Conservation (phyloP, 345 rosid genomes). For the Hypericum androsaemum region DNA sequence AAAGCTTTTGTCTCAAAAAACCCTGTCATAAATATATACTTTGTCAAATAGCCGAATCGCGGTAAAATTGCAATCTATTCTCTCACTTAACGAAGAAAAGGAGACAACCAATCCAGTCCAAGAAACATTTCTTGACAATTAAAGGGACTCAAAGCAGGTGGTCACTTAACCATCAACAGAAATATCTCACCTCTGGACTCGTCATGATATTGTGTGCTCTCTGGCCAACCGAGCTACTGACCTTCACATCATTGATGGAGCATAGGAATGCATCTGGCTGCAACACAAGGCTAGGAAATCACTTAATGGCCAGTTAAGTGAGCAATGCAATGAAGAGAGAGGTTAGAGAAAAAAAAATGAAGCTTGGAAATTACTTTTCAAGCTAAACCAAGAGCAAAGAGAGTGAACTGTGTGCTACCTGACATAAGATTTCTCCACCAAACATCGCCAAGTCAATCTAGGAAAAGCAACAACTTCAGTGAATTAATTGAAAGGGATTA, state of each 20-base stretch:
- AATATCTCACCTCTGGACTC: slow-evolving; percentile 62
- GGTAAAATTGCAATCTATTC: slow-evolving; percentile 2
- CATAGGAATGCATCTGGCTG: slow-evolving; percentile 99
- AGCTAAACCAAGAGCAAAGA: slow-evolving; percentile 5
- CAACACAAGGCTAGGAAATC: slow-evolving; percentile 28
- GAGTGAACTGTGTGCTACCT: slow-evolving; percentile 37
- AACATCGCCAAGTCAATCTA: slow-evolving; percentile 88
- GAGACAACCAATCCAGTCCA: not conserved
- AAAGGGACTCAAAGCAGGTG: not conserved
- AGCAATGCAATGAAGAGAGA: not conserved
- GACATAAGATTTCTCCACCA: slow-evolving; percentile 91
- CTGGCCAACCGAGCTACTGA: slow-evolving; percentile 56
- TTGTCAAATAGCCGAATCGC: slow-evolving; percentile 7
- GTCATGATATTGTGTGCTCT: slow-evolving; percentile 60
- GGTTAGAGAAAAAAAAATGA: not conserved
- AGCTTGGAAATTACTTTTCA: not conserved
- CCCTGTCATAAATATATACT: slow-evolving; percentile 37
- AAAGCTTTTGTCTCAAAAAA: slow-evolving; percentile 74
- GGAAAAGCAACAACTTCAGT: not conserved
- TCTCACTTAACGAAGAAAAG: slow-evolving; percentile 2
- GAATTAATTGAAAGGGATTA: not conserved
- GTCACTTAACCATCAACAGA: slow-evolving; percentile 1
- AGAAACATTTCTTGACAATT: not conserved
- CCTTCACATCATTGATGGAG: slow-evolving; percentile 86
- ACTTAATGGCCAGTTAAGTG: slow-evolving; percentile 14